Evolutionary conservation across 75 land plant genomes (phyloP).

Genomic region (Pinus tabuliformis): DNA sequence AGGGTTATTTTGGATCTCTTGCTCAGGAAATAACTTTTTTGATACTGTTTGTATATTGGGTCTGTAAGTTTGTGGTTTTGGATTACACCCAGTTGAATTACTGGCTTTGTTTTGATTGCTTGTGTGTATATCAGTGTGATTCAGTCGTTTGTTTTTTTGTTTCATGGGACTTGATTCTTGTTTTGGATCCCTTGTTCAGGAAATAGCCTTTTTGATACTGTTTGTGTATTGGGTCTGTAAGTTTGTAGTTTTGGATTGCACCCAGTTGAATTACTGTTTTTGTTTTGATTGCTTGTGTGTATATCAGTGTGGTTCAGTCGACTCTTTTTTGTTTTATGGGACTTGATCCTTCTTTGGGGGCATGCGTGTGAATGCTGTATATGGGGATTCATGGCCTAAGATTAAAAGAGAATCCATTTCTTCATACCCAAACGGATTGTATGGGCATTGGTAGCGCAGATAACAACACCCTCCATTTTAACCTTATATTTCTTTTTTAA

Average conservation of each 20-base stretch:
- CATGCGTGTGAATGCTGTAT: not conserved
- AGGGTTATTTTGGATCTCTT: no score
- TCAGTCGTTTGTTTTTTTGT: not conserved
- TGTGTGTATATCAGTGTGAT: not conserved
- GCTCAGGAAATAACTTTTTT: no score
- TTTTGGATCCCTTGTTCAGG: no score
- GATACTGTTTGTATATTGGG: no score
- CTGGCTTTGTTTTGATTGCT: not conserved
- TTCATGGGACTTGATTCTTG: not conserved
- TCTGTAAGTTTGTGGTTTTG: not conserved
- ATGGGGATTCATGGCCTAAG: not conserved
- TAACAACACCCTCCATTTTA: no score
- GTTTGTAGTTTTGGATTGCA: not conserved
- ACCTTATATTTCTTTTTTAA: no score
- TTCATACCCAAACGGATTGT: not conserved
- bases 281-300: not conserved
- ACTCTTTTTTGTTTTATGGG: not conserved
- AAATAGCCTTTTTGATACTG: no score
- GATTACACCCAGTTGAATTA: not conserved
- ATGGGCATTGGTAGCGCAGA: not conserved
- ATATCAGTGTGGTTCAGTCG: not conserved
- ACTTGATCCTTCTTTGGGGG: not conserved
- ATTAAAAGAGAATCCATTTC: not conserved
- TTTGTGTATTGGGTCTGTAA: not conserved
- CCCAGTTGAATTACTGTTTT: not conserved